Percentiles rank a stretch among this genome's conserved stretches.
These are phyloP conservation scores for Colletotrichum higginsianum DNA, from an alignment of 2,329 filamentous ascomycete genomes.

Conservation along the genomic window DNA sequence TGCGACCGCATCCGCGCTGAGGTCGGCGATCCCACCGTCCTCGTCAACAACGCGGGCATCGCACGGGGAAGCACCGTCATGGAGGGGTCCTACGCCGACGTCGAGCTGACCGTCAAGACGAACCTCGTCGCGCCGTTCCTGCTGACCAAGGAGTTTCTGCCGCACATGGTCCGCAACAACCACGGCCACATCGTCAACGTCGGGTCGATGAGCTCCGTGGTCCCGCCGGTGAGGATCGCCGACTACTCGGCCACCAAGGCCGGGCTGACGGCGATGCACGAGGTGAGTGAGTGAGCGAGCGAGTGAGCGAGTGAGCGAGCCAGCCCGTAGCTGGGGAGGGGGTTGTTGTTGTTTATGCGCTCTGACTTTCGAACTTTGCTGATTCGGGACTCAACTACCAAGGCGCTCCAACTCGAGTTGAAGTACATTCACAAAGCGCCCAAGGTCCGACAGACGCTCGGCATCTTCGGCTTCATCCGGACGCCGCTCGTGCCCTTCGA, in stretches of 20 bases:
- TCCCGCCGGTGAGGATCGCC: constrained; percentile 68
- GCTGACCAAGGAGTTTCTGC: constrained; percentile 71
- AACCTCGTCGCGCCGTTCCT: constrained; percentile 75
- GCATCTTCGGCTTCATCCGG: constrained; percentile 51
- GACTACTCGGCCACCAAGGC: constrained; percentile 73
- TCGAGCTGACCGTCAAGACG: constrained; percentile 50
- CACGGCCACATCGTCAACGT: constrained; percentile 77
- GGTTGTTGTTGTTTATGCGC: too few species aligned
- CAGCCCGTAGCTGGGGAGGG: too few species aligned
- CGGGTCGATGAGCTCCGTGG: constrained; percentile 69
- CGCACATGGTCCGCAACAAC: constrained; percentile 68
- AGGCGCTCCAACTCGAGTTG: constrained; percentile 51
- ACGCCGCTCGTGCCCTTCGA: constrained; percentile 51
- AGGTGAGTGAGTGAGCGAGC: constrained; percentile 40
- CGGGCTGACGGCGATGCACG: constrained; percentile 49
- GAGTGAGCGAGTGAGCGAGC: too few species aligned
- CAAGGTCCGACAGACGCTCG: constrained; percentile 49
- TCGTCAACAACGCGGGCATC: constrained; percentile 55
- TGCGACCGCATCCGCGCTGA: constrained; percentile 50
- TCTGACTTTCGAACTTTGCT: constrained; percentile 2
- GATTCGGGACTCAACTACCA: background rate
- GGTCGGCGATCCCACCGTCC: constrained; percentile 55
- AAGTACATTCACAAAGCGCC: constrained; percentile 49
- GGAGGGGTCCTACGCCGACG: constrained; percentile 49
- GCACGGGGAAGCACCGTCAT: constrained; percentile 48